These are phyloP conservation scores for Verticillium zaregamsianum DNA, from an alignment of 2,329 filamentous ascomycete species.

Conservation along the genomic window DNA sequence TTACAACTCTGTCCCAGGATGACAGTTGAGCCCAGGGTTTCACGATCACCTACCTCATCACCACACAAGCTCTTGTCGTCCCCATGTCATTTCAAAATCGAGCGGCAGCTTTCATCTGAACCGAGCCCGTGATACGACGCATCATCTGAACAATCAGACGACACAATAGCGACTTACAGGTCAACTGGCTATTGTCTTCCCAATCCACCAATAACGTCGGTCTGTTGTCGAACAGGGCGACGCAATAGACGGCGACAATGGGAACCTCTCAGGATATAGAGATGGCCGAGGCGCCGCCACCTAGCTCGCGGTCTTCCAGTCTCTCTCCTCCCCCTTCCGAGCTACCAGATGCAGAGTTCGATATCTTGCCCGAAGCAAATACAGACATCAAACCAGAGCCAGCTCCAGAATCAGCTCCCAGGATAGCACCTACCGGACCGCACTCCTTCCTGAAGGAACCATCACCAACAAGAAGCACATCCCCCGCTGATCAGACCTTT, in stretches of 20 bases:
- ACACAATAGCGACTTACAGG: neutral
- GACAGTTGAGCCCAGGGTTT: neutral
- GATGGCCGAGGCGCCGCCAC: constrained; percentile 3
- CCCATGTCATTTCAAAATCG: neutral
- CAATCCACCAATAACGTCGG: neutral
- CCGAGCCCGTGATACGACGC: neutral
- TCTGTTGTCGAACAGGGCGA: neutral
- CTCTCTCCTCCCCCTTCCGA: constrained; percentile 4
- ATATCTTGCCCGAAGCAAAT: neutral
- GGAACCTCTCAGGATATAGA: constrained; percentile 3
- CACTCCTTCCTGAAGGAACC: neutral
- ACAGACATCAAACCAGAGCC: neutral
- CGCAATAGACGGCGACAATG: neutral
- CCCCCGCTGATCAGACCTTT: neutral
- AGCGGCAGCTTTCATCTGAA: neutral
- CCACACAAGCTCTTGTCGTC: neutral
- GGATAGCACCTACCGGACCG: neutral
- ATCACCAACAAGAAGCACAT: neutral
- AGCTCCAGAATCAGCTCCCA: neutral
- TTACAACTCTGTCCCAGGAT: neutral
- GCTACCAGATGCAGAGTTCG: neutral
- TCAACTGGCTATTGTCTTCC: neutral
- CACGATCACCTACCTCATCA: neutral
- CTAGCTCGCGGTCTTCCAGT: constrained; percentile 1
- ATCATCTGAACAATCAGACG: neutral